Base-by-base conservation (phyloP, 1,284 basidiomycete genomes). In the Austropuccinia psidii region DNA sequence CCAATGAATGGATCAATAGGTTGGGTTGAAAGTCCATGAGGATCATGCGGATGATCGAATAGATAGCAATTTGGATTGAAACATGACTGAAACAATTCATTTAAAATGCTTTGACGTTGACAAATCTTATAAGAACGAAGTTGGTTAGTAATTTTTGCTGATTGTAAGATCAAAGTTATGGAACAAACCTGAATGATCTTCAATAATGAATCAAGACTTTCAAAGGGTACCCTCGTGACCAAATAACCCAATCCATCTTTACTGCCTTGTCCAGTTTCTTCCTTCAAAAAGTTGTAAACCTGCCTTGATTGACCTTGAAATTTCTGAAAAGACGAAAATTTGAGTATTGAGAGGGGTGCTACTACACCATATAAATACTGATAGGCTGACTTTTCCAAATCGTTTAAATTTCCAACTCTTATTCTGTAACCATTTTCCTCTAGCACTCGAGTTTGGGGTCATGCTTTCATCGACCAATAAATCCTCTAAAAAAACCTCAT, bases 31-130 rank as follows among this genome's bases (percentile, higher is more conserved):
- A 49, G 24, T 21, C 19, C 47, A n/a, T 50, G 9, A 3, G 21
- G 2, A 50, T 50, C 17, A 0, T 21, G 21, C 7, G 21, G 21
- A 50, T 50, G 21, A 50, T 50, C 11, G 45, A 5, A 19, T 1
- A 60, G 45, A 49, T 61, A 72, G 17, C 43, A 52, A 21, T 50
- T 39, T n/a, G 68, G 39, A 41, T 72, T 72, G 45, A 72, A 72
- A 58, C 68, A 72, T 9, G 68, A 72, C 24, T 72, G 58, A 39
- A 61, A 72, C 19, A 72, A 33, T 49, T 72, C 57, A 39, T 72
- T 72, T 1, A 72, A 61, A 39, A 72, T 41, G 24, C 24, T 29
- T 62, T 72, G 68, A 17, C 43, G 41, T 62, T 39, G 47, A 72
- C 39, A 60, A 41, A 72, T 62, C 68, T 72, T 33, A 19, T 13